These are phyloP conservation scores for Metschnikowia anglica DNA, from an alignment of 805 yeast genomes.

Conservation along the genomic window DNA sequence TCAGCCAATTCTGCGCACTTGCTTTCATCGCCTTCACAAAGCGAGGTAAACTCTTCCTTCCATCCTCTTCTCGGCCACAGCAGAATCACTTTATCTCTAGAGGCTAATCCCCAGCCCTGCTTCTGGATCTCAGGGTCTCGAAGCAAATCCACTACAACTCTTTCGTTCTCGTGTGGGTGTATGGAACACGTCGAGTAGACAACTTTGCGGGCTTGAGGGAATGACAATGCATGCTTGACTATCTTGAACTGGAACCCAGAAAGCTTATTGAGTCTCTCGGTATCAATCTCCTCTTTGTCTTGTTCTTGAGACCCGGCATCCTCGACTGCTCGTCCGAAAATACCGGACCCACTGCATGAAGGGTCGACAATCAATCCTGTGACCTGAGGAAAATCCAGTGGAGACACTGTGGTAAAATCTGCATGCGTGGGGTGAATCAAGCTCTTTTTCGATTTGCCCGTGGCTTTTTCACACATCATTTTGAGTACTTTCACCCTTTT, in stretches of 20 bases:
- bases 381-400: constrained; percentile 59
- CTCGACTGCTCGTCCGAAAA: constrained; percentile 81
- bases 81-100: constrained; percentile 67
- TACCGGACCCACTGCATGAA: constrained; percentile 96
- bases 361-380: constrained; percentile 92
- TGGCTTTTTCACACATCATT: constrained; percentile 77
- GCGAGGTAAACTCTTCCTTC: constrained; percentile 58
- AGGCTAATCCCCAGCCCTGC: constrained; percentile 73
- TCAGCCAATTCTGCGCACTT: constrained; percentile 56
- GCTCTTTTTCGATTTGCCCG: constrained; percentile 27
- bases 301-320: constrained; percentile 45
- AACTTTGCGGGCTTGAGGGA: constrained; percentile 72
- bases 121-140: constrained; percentile 60
- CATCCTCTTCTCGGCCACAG: constrained; percentile 86
- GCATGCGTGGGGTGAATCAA: constrained; percentile 53
- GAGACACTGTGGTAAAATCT: constrained; percentile 64
- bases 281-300: constrained; percentile 40
- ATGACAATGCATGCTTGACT: constrained; percentile 81
- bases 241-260: constrained; percentile 86
- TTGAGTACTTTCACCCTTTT: constrained; percentile 66
- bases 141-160: constrained; percentile 79
- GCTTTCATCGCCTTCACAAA: constrained; percentile 43
- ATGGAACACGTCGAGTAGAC: constrained; percentile 96
- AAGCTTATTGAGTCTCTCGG: constrained; percentile 66
- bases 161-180: constrained; percentile 90